These are phyloP conservation scores for Cytospora piceae DNA, from an alignment of 2,329 filamentous ascomycete genomes.

Conservation along the genomic window DNA sequence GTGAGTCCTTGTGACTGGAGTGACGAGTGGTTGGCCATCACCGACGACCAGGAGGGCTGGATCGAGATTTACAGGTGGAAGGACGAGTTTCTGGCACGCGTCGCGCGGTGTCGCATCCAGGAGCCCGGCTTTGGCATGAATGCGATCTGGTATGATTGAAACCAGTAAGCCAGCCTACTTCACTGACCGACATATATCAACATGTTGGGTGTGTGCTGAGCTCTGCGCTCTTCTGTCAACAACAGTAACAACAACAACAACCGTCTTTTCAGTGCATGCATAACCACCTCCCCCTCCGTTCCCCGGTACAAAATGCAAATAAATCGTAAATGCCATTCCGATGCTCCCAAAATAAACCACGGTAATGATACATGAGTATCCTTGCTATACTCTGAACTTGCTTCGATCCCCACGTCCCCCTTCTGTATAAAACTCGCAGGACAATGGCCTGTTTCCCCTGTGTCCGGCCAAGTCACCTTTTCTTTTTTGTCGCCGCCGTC, in stretches of 20 bases:
- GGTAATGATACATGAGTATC: slow-evolving; percentile 21
- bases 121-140: slow-evolving; percentile 97
- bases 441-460: not conserved
- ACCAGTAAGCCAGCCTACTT: slow-evolving; percentile 6
- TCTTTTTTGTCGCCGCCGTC: not conserved
- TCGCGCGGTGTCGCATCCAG: slow-evolving; percentile 75
- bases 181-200: not conserved
- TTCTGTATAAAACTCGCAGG: not conserved
- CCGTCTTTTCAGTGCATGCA: no score
- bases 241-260: no score
- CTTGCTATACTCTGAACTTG: slow-evolving; percentile 2
- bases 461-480: not conserved
- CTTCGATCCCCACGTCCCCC: not conserved
- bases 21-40: slow-evolving; percentile 88
- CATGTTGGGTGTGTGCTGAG: not conserved
- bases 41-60: slow-evolving; percentile 85
- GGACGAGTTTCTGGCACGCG: slow-evolving; percentile 77
- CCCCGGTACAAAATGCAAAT: not conserved
- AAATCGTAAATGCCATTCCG: slow-evolving; percentile 18
- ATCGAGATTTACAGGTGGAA: slow-evolving; percentile 88
- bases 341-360: slow-evolving; percentile 22
- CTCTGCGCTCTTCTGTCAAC: not conserved
- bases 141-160: slow-evolving; percentile 87
- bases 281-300: not conserved
- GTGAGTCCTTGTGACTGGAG: slow-evolving; percentile 83